These are phyloP conservation scores for Populus hybrid DNA, from an alignment of 441 rosid species.

Conservation along the genomic window DNA sequence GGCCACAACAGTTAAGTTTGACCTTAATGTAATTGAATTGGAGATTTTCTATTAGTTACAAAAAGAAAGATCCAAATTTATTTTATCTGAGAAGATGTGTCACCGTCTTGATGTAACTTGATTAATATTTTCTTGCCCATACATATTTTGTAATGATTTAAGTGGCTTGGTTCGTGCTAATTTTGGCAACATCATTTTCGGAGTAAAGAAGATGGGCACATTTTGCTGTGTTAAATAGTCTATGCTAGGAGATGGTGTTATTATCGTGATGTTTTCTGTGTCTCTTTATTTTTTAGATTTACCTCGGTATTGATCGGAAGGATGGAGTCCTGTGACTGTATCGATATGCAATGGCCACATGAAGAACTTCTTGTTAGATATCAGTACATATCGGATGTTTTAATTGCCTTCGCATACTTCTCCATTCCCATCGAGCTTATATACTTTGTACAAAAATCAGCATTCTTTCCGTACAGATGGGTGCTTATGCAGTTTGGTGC, in stretches of 20 bases:
- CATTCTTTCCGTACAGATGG: slow-evolving; percentile 94
- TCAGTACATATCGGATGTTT: slow-evolving; percentile 86
- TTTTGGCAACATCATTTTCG: not conserved
- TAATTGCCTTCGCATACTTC: slow-evolving; percentile 90
- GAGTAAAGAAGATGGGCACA: not conserved
- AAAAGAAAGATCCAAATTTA: not conserved
- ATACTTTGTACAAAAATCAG: slow-evolving; percentile 82
- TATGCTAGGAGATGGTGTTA: not conserved
- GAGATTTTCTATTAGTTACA: not conserved
- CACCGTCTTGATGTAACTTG: too few relatives aligned
- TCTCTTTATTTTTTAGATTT: slow-evolving; percentile 31
- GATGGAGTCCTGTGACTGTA: slow-evolving; percentile 88
- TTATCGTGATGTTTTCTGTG: not conserved
- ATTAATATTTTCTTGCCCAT: not conserved
- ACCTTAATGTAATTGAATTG: not conserved
- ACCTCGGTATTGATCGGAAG: slow-evolving; percentile 15
- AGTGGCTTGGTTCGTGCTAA: not conserved
- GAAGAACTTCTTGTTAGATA: slow-evolving; percentile 80
- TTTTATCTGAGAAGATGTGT: not conserved
- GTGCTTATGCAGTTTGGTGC: slow-evolving; percentile 97
- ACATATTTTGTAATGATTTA: not conserved
- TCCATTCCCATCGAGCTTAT: slow-evolving; percentile 91
- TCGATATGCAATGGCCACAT: slow-evolving; percentile 56
- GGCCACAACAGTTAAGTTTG: not conserved
- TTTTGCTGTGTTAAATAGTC: too few relatives aligned